Evolutionary conservation across 1,284 basidiomycete species (phyloP).

Genomic region (Ceratobasidium sp.): DNA sequence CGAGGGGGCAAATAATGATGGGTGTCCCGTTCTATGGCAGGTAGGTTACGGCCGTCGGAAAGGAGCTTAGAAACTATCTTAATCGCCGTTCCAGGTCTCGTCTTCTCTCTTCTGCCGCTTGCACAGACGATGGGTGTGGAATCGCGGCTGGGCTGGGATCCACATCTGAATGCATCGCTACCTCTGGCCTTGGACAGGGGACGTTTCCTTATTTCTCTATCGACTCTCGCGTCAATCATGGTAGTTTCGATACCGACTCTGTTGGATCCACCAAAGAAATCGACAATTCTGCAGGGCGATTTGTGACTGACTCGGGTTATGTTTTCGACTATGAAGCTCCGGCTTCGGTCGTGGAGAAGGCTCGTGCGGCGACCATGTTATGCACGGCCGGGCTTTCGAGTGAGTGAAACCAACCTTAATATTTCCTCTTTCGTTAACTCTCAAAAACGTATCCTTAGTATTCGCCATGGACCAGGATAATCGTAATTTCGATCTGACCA

Average conservation of each 20-base stretch:
- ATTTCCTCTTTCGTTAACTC: background rate
- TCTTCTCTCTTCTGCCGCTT: background rate
- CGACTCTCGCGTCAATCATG: background rate
- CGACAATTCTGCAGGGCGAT: conserved; percentile 13
- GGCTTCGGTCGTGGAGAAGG: conserved; percentile 30
- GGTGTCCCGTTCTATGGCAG: conserved; percentile 45
- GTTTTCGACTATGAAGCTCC: conserved; percentile 39
- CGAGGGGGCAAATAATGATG: conserved; percentile 37
- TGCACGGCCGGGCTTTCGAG: conserved; percentile 27
- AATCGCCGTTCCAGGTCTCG: conserved; percentile 14
- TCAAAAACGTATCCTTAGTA: background rate
- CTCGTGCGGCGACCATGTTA: conserved; percentile 34
- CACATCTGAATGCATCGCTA: conserved; percentile 36
- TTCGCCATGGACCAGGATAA: conserved; percentile 38
- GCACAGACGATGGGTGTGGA: conserved; percentile 31
- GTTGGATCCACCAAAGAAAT: background rate
- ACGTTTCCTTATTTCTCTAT: conserved; percentile 44
- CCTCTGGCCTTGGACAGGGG: conserved; percentile 26
- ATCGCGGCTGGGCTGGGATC: conserved; percentile 24
- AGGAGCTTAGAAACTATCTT: background rate
- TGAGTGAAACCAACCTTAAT: background rate
- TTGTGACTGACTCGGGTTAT: conserved; percentile 30
- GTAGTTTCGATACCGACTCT: background rate
- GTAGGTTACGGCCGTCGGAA: background rate
- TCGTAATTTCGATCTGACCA: conserved; percentile 34